Base-by-base conservation (phyloP, 768 basidiomycete genomes). In the Rhizopogon vulgaris region DNA sequence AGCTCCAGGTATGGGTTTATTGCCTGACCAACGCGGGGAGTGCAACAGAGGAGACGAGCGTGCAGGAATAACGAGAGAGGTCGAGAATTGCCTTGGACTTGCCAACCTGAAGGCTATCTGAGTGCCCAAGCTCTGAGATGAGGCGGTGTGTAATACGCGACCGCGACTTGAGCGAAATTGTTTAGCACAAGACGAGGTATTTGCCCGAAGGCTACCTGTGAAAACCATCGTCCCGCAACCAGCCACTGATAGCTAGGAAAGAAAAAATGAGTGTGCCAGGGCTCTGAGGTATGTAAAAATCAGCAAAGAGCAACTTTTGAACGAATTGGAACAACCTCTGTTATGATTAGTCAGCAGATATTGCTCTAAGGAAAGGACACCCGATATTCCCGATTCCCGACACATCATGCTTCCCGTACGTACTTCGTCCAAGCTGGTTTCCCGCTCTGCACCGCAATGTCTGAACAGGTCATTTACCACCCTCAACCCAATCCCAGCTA, bases 21-120 rank as follows among this genome's bases (percentile, higher is more conserved):
- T 61, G 54, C 74, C 73, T 36, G 69, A 42, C 73, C 73, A 70
- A 34, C 73, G 70, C n/a, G 73, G 74, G 32, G 65, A 51, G 18
- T 53, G 53, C 8, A 71, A 46, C 10, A 63, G 53, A 0, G 65
- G 67, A 3, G 74, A 69, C 22, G 67, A 66, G 24, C 61, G 66
- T 2, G 67, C 67, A 41, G 47, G 53, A 4, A 54, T 47, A 4
- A 57, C 37, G 4, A 49, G 51, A 7, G 66, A 70, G 3, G 62
- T 57, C 7, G 63, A 53, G 51, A 73, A 67, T 9, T 53, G 51
- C 42, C 70, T 63, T 49, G 60, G 54, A 41, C 37, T 42, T 18
- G 30, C 52, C 10, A 57, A 41, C 18, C 49, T 58, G 41, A 15
- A 43, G 14, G 53, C 52, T 48, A 49, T 34, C 12, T 52, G 48